These are phyloP conservation scores for Phoma sp. DNA, from an alignment of 2,329 filamentous ascomycete genomes.

Conservation along the genomic window DNA sequence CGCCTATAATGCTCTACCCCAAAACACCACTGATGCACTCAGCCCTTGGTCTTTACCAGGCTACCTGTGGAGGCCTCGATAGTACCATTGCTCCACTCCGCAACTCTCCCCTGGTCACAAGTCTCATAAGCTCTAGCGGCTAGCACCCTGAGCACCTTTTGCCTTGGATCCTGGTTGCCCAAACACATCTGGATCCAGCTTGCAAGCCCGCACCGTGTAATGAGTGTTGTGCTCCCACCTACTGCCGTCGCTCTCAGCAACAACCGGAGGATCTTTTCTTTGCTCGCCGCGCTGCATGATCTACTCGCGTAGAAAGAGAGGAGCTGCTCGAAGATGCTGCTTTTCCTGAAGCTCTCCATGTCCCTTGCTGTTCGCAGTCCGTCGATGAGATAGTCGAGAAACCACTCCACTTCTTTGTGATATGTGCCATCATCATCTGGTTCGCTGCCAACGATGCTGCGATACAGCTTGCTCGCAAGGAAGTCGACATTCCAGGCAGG, in stretches of 20 bases:
- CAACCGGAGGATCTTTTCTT: constrained; percentile 66
- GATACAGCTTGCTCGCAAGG: constrained; percentile 65
- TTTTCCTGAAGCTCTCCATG: constrained; percentile 64
- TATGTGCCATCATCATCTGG: constrained; percentile 78
- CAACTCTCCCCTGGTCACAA: constrained; percentile 70
- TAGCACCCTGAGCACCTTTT: constrained; percentile 61
- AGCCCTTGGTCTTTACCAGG: constrained; percentile 16
- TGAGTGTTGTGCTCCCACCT: constrained; percentile 77
- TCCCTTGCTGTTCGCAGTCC: constrained; percentile 66
- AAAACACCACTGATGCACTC: constrained; percentile 4
- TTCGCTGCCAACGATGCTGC: constrained; percentile 74
- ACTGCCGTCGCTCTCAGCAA: constrained; percentile 72
- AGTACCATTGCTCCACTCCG: constrained; percentile 65
- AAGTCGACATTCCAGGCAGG: constrained; percentile 73
- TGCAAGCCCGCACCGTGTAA: constrained; percentile 75
- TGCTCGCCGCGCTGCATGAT: constrained; percentile 64
- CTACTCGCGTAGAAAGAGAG: constrained; percentile 72
- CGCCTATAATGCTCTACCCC: constrained; percentile 16
- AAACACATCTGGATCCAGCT: constrained; percentile 74
- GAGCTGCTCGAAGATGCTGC: constrained; percentile 75
- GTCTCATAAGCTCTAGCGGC: constrained; percentile 66
- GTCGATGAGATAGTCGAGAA: constrained; percentile 73
- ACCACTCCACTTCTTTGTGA: constrained; percentile 72
- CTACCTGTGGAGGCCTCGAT: constrained; percentile 19
- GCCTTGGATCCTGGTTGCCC: constrained; percentile 54